phyloP scores from a whole-genome alignment of 305 asterid genomes.

The Fraxinus paxiana region DNA sequence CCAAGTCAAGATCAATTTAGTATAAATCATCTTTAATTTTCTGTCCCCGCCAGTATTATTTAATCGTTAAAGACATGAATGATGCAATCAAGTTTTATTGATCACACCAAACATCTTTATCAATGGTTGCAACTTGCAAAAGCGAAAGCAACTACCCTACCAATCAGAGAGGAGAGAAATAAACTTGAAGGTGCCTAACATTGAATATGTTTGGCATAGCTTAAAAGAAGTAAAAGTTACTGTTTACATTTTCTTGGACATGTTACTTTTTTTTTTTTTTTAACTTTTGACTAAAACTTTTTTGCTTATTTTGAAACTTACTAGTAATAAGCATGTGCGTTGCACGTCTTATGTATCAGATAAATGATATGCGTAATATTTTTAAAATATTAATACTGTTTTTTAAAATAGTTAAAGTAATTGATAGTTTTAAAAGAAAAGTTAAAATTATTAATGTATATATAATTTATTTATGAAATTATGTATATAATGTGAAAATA shows the following conservation, averaged over 20 bases:
- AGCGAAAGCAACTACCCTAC: constrained; percentile 1
- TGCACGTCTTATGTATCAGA: too few species aligned
- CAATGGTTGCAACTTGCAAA: constrained; percentile 22
- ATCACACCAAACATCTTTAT: constrained; percentile 1
- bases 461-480: too few species aligned
- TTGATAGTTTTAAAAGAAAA: too few species aligned
- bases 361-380: too few species aligned
- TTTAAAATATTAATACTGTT: too few species aligned
- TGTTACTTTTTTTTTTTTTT: not conserved
- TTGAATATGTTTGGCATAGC: not conserved
- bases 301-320: not conserved
- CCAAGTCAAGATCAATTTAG: constrained; percentile 31
- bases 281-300: not conserved
- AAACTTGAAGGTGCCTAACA: not conserved
- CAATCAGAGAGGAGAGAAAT: not conserved
- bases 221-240: not conserved
- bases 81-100: not conserved
- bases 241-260: not conserved
- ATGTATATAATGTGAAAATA: too few species aligned
- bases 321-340: not conserved
- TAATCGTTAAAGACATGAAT: constrained; percentile 7
- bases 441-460: too few species aligned
- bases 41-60: constrained; percentile 5
- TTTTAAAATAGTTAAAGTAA: too few species aligned
- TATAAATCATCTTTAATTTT: constrained; percentile 9